Evolutionary conservation across 768 basidiomycete species (phyloP).

Genomic region (Coprinopsis strossmayeri): DNA sequence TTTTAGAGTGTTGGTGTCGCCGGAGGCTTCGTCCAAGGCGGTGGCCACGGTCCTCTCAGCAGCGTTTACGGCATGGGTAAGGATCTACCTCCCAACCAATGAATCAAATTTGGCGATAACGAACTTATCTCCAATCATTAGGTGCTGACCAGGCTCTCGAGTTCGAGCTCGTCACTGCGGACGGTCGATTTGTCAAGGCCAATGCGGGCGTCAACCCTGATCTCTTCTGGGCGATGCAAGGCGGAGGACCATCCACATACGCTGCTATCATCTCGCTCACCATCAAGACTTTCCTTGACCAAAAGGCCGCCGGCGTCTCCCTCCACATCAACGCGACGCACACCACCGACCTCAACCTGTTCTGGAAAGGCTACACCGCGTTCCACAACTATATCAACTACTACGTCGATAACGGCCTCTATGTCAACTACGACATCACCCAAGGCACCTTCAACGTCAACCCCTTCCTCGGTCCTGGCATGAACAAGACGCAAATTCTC

Average conservation of each 20-base stretch:
- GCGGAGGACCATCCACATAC: conserved; percentile 18
- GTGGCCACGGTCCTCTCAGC: conserved; percentile 17
- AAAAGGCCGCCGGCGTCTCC: conserved; percentile 7
- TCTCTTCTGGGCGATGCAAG: conserved; percentile 33
- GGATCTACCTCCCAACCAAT: neutral
- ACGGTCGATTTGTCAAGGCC: conserved; percentile 24
- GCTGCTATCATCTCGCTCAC: conserved; percentile 11
- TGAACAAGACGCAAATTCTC: conserved; percentile 7
- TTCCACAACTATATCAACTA: conserved; percentile 9
- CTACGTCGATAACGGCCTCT: conserved; percentile 10
- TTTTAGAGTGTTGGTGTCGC: conserved; percentile 25
- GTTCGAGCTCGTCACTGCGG: conserved; percentile 33
- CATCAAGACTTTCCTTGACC: conserved; percentile 16
- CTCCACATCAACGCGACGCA: conserved; percentile 12
- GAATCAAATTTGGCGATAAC: too few relatives aligned
- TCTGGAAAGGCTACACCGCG: conserved; percentile 11
- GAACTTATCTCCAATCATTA: neutral
- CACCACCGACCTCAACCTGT: conserved; percentile 9
- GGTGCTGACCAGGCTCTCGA: conserved; percentile 21
- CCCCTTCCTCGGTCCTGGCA: conserved; percentile 12
- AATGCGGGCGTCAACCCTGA: conserved; percentile 28
- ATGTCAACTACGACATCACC: conserved; percentile 11
- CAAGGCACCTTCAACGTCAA: conserved; percentile 5
- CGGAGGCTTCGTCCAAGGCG: conserved; percentile 29
- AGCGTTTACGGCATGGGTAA: conserved; percentile 15